phyloP scores from a whole-genome alignment of 768 basidiomycete genomes.

The Gymnopilus junonius region DNA sequence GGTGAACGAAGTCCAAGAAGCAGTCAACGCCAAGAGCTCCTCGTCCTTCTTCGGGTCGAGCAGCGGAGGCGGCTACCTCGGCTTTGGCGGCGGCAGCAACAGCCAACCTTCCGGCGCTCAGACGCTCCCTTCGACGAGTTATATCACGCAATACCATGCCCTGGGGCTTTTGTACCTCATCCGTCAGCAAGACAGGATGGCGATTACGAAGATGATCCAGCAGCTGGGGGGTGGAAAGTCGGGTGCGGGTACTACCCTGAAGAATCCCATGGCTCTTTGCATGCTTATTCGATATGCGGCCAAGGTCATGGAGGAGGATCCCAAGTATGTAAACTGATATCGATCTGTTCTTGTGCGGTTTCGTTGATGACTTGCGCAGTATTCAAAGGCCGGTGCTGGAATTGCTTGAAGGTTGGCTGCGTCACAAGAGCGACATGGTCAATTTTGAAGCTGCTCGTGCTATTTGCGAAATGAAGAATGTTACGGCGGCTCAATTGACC shows the following conservation, averaged over 20 bases:
- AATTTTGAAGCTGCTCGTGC: slow-evolving; percentile 98
- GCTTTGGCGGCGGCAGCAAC: slow-evolving; percentile 65
- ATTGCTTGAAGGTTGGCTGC: slow-evolving; percentile 90
- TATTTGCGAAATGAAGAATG: slow-evolving; percentile 94
- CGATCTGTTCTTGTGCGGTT: not conserved
- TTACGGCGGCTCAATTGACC: slow-evolving; percentile 75
- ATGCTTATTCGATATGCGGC: slow-evolving; percentile 98
- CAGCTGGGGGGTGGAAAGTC: slow-evolving; percentile 91
- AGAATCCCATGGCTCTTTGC: slow-evolving; percentile 96
- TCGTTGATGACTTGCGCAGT: slow-evolving; percentile 44
- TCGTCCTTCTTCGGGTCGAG: slow-evolving; percentile 66
- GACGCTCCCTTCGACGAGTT: slow-evolving; percentile 85
- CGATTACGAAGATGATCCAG: slow-evolving; percentile 99
- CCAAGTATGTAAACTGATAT: slow-evolving; percentile 75
- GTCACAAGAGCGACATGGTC: slow-evolving; percentile 99
- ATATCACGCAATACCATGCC: slow-evolving; percentile 96
- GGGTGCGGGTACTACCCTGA: slow-evolving; percentile 81
- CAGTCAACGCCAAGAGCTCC: slow-evolving; percentile 86
- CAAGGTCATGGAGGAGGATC: slow-evolving; percentile 99
- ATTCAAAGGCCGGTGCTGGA: slow-evolving; percentile 93
- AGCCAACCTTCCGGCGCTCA: slow-evolving; percentile 65
- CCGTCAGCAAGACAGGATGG: slow-evolving; percentile 98
- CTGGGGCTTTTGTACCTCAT: slow-evolving; percentile 93
- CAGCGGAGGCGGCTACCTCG: slow-evolving; percentile 67
- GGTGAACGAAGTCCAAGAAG: slow-evolving; percentile 99